Conservation (phyloP, 2,329 filamentous ascomycete species). For the Neopestalotiopsis sp. region DNA sequence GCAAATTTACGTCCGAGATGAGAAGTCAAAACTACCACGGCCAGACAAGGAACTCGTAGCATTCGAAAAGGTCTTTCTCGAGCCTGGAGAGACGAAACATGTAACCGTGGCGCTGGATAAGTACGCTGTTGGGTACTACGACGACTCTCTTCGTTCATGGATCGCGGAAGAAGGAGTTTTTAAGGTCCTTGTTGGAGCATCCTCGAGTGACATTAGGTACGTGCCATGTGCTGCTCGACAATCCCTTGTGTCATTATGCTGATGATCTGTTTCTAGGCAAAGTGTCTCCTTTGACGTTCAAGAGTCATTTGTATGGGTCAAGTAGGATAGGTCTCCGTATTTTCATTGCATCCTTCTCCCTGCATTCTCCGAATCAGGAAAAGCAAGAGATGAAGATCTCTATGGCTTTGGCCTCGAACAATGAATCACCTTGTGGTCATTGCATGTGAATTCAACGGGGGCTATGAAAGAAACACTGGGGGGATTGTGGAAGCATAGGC, state of each 20-base stretch:
- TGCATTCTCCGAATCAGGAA: neutral
- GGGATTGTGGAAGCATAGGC: too few species aligned
- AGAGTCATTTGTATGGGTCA: constrained; percentile 68
- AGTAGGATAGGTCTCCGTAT: neutral
- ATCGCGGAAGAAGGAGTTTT: constrained; percentile 70
- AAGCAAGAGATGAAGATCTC: neutral
- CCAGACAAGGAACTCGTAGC: constrained; percentile 75
- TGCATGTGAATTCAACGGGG: too few species aligned
- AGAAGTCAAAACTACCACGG: constrained; percentile 64
- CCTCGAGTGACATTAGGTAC: constrained; percentile 67
- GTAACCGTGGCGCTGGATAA: constrained; percentile 52
- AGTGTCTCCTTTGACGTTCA: constrained; percentile 60
- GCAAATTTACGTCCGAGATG: constrained; percentile 71
- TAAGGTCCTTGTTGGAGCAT: constrained; percentile 64
- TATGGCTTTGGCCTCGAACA: neutral
- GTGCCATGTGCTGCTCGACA: constrained; percentile 27
- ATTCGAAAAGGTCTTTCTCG: constrained; percentile 68
- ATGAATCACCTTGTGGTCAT: too few species aligned
- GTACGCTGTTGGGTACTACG: constrained; percentile 65
- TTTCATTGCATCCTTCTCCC: neutral
- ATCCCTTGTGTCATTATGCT: neutral
- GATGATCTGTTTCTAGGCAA: constrained; percentile 41
- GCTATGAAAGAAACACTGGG: too few species aligned
- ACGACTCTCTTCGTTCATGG: constrained; percentile 63
- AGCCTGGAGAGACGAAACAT: constrained; percentile 59